Conservation (phyloP, 805 yeast genomes). For the Kuraishia ogatae region DNA sequence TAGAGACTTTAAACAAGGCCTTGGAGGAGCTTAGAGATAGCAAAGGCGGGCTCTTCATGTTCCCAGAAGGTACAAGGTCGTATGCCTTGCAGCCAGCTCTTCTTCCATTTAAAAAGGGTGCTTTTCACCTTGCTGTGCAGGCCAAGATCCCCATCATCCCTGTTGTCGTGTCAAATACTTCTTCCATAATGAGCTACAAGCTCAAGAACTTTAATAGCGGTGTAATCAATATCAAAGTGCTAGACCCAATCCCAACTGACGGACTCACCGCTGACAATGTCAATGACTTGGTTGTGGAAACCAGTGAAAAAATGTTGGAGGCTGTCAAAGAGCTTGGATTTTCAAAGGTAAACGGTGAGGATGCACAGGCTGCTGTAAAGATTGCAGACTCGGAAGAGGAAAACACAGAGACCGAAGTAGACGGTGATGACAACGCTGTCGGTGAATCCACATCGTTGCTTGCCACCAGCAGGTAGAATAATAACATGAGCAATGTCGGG, state of each 20-base stretch:
- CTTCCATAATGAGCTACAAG: conserved; percentile 56
- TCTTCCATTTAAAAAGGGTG: conserved; percentile 93
- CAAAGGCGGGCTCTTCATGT: conserved; percentile 75
- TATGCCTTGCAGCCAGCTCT: conserved; percentile 57
- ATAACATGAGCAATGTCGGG: neutral
- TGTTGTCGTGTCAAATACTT: conserved; percentile 77
- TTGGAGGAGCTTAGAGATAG: conserved; percentile 48
- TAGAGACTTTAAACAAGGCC: conserved; percentile 66
- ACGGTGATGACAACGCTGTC: conserved; percentile 51
- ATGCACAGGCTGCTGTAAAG: neutral
- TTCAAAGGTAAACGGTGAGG: conserved; percentile 22
- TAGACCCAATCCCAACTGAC: conserved; percentile 72
- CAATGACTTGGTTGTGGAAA: conserved; percentile 43
- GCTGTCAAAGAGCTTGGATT: conserved; percentile 33
- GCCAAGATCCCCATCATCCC: conserved; percentile 89
- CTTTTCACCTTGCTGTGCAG: conserved; percentile 94
- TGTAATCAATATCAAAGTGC: conserved; percentile 64
- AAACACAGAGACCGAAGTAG: conserved; percentile 40
- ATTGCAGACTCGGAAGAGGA: neutral
- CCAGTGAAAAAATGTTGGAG: conserved; percentile 48
- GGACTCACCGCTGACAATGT: conserved; percentile 69
- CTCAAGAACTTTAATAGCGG: conserved; percentile 67
- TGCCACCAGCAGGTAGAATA: neutral
- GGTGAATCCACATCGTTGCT: conserved; percentile 1
- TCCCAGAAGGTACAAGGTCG: conserved; percentile 97